phyloP scores from a whole-genome alignment of 768 basidiomycete species.

The Cystobasidium ongulense region DNA sequence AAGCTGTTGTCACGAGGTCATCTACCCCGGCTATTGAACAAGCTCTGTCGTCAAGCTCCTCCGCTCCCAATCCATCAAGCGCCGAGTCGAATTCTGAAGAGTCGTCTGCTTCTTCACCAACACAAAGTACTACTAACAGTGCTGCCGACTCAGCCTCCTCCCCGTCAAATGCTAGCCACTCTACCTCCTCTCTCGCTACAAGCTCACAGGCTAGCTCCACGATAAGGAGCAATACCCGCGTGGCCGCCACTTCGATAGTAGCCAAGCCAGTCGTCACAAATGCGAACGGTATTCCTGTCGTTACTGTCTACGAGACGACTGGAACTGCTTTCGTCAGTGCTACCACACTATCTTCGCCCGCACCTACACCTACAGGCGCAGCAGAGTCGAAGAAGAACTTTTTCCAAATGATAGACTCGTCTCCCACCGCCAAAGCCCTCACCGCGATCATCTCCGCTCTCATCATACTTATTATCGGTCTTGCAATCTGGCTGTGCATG shows the following conservation, averaged over 20 bases:
- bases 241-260: not conserved
- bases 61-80: not conserved
- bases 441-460: constrained; percentile 1
- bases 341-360: not conserved
- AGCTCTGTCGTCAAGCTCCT: not conserved
- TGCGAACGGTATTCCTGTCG: not conserved
- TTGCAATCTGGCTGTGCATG: not conserved
- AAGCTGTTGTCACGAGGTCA: not conserved
- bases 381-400: not conserved
- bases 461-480: not conserved
- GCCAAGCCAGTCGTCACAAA: constrained; percentile 3
- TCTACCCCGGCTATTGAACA: not conserved
- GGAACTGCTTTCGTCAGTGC: not conserved
- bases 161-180: not conserved
- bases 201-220: not conserved
- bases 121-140: not conserved
- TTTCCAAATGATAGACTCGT: not conserved
- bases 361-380: not conserved
- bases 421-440: constrained; percentile 3
- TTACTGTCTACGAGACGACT: not conserved
- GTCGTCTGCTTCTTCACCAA: not conserved
- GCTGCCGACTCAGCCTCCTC: too few relatives aligned
- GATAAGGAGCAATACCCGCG: not conserved
- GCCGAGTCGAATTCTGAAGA: not conserved
- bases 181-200: not conserved